Evolutionary conservation across 768 basidiomycete genomes (phyloP).

Genomic region (Fibroporia radiculosa): DNA sequence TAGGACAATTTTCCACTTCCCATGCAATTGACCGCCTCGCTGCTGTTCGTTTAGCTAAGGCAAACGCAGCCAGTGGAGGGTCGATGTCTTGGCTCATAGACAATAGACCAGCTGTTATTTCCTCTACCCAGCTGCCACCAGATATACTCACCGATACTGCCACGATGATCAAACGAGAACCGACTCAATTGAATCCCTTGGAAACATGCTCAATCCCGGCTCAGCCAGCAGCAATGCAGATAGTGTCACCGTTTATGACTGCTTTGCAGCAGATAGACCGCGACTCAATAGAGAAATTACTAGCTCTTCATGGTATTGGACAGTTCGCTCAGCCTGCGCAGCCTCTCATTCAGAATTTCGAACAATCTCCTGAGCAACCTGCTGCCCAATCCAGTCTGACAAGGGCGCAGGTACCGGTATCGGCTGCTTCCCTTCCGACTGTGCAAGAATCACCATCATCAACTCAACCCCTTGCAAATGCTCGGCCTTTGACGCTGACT

Average conservation of each 20-base stretch:
- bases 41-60: slow-evolving; percentile 2
- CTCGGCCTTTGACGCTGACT: neutral
- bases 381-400: neutral
- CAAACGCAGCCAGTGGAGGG: too few relatives aligned
- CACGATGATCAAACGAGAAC: neutral
- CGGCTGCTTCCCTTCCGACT: neutral
- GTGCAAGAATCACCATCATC: neutral
- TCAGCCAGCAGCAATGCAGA: too few relatives aligned
- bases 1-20: neutral
- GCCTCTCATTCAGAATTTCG: neutral
- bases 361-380: neutral
- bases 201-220: too few relatives aligned
- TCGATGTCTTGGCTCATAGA: too few relatives aligned
- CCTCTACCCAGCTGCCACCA: neutral
- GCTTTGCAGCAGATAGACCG: neutral
- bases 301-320: neutral
- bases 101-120: too few relatives aligned
- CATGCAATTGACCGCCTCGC: neutral
- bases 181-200: neutral
- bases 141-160: neutral
- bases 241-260: neutral
- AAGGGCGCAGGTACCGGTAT: neutral
- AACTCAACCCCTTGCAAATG: neutral
- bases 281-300: neutral
- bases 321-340: neutral